phyloP scores from a whole-genome alignment of 345 rosid species.

The Corchorus capsularis region DNA sequence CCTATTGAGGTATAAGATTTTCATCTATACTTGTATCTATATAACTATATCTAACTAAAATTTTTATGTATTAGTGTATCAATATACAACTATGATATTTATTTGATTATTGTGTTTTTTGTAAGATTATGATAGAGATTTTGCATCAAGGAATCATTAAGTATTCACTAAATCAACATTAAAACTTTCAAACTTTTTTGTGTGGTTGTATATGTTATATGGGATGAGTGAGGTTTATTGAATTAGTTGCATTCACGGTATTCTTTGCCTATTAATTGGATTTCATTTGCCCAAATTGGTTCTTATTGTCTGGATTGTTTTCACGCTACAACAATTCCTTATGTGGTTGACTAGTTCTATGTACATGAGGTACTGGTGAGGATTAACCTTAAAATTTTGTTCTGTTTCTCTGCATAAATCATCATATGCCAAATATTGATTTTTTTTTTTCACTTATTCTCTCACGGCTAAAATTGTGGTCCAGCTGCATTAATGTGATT shows the following conservation, averaged over 20 bases:
- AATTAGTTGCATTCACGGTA: background rate
- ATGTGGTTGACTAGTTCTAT: background rate
- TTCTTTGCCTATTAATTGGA: background rate
- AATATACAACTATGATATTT: background rate
- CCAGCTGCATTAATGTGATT: no score
- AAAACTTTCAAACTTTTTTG: background rate
- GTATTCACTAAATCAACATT: background rate
- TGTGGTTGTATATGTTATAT: background rate
- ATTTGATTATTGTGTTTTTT: background rate
- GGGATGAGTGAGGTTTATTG: background rate
- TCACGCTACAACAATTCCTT: background rate
- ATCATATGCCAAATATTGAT: background rate
- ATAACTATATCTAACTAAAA: no score
- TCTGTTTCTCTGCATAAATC: background rate
- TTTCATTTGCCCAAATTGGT: background rate
- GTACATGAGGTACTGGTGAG: background rate
- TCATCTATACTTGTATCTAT: background rate
- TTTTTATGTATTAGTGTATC: no score
- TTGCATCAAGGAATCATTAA: constrained; percentile 9
- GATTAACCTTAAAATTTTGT: background rate
- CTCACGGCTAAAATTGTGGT: no score
- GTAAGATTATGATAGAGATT: background rate
- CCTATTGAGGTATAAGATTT: constrained; percentile 61
- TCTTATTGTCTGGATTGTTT: background rate
- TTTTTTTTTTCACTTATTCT: no score